Evolutionary conservation across 139 green algal genomes (phyloP), one percentile per base, ranked within the genome.

Genomic region (Nannochloris sp.): DNA sequence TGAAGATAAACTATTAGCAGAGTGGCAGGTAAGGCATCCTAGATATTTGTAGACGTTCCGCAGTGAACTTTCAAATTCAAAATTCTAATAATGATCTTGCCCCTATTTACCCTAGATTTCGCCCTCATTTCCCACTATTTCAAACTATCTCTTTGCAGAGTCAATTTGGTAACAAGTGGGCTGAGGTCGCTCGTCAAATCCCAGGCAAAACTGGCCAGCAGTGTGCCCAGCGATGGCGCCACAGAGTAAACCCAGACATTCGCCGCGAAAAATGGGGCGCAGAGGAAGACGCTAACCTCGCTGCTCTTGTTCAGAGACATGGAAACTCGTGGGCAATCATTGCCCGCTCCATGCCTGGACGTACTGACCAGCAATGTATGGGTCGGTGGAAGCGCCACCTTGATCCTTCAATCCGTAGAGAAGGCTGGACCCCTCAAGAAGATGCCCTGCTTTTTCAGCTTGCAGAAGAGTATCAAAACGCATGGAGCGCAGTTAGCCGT

Each of bases 361-460:
- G 85, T 34, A 92, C 87, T 33, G 87, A 96, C 67, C 89, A 96
- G 80, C 89, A 96, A 75, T 95, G 89, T 76, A 93, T 96, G 87
- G 89, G 87, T 14, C 74, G 87, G 29, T 95, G 86, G 85, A 72
- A 82, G 29, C 72, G 86, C 2, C 89, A 92, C 69, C 73, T 96
- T 35, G 89, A 96, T 72, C 89, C 89, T 1, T 68, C 61, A 39
- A 90, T 96, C 38, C 61, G 55, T 15, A 36, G 65, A 63, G 79
- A 78, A 7, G 61, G 48, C n/a, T 93, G 85, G 82, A 51, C 23
- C 1, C 38, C 72, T 4, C 64, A 77, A 23, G 88, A 95, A 57
- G 88, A 93, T 54, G 67, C 64, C 1, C 45, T 44, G 67, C 73
- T 95, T 55, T 34, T 45, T 8, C 54, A 58, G 23, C 78, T 91